These are phyloP conservation scores for Phytophthora sp. DNA, from an alignment of 352 stramenopile genomes.

Conservation along the genomic window DNA sequence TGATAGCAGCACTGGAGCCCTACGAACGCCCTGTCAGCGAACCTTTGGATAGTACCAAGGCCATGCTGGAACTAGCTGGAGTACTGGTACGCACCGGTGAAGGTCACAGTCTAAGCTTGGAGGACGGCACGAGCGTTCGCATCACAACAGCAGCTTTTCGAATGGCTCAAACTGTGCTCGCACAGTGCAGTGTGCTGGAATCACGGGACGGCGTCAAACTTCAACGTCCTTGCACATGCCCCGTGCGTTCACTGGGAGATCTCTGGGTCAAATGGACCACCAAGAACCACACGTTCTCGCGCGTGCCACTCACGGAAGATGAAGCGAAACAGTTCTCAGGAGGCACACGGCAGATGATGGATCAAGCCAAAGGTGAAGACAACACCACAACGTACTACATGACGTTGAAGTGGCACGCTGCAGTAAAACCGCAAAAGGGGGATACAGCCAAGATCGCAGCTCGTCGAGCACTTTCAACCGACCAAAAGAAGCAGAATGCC, in stretches of 20 bases:
- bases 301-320: slow-evolving; percentile 52
- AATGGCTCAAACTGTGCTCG: slow-evolving; percentile 68
- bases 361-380: slow-evolving; percentile 50
- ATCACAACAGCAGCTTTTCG: slow-evolving; percentile 62
- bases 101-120: slow-evolving; percentile 44
- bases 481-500: slow-evolving; percentile 83
- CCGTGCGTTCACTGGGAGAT: slow-evolving; percentile 76
- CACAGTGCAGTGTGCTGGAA: slow-evolving; percentile 74
- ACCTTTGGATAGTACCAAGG: slow-evolving; percentile 33
- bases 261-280: slow-evolving; percentile 86
- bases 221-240: slow-evolving; percentile 78
- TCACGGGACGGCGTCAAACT: slow-evolving; percentile 61
- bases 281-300: slow-evolving; percentile 79
- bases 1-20: slow-evolving; percentile 57
- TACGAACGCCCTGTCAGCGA: slow-evolving; percentile 38
- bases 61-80: slow-evolving; percentile 55
- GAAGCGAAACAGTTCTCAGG: slow-evolving; percentile 74
- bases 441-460: slow-evolving; percentile 87
- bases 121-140: slow-evolving; percentile 33
- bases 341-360: slow-evolving; percentile 87
- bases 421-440: slow-evolving; percentile 82
- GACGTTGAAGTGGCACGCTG: slow-evolving; percentile 87
- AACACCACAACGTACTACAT: slow-evolving; percentile 68
- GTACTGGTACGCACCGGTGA: slow-evolving; percentile 58
- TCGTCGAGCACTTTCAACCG: slow-evolving; percentile 56